phyloP scores from a whole-genome alignment of 768 basidiomycete species.

The Trametes cubensis region DNA sequence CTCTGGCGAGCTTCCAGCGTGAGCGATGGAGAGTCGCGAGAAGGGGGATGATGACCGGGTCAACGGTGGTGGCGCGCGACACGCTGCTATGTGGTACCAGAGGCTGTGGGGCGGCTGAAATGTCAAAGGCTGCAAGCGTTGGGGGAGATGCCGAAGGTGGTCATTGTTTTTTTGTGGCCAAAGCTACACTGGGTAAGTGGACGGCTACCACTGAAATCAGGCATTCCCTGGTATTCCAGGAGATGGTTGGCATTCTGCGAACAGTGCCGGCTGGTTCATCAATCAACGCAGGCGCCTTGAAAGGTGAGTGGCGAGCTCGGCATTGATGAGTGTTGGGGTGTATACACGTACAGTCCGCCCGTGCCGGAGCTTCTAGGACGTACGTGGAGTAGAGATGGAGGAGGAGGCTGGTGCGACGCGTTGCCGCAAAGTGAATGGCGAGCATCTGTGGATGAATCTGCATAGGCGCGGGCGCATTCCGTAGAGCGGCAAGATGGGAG shows the following conservation, averaged over 20 bases:
- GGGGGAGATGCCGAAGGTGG: neutral
- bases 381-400: constrained; percentile 14
- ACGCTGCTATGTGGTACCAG: constrained; percentile 7
- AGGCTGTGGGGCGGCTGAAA: constrained; percentile 15
- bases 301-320: constrained; percentile 10
- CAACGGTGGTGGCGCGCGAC: constrained; percentile 21
- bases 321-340: constrained; percentile 20
- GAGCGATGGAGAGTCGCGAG: neutral
- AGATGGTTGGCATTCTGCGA: constrained; percentile 4
- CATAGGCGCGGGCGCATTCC: constrained; percentile 9
- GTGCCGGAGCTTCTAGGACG: constrained; percentile 23
- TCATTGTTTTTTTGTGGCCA: constrained; percentile 1
- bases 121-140: neutral
- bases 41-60: constrained; percentile 17
- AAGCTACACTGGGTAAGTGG: neutral
- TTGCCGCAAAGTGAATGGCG: constrained; percentile 6
- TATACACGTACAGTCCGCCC: constrained; percentile 19
- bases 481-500: constrained; percentile 2
- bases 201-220: neutral
- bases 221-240: neutral
- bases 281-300: constrained; percentile 5
- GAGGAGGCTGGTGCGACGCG: constrained; percentile 6
- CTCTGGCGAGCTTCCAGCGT: constrained; percentile 5
- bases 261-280: constrained; percentile 15
- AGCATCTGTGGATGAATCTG: constrained; percentile 10